Percentiles rank a stretch among this genome's conserved stretches.
Conservation (phyloP, 139 green algal genomes). For the Monoraphidium neglectum region DNA sequence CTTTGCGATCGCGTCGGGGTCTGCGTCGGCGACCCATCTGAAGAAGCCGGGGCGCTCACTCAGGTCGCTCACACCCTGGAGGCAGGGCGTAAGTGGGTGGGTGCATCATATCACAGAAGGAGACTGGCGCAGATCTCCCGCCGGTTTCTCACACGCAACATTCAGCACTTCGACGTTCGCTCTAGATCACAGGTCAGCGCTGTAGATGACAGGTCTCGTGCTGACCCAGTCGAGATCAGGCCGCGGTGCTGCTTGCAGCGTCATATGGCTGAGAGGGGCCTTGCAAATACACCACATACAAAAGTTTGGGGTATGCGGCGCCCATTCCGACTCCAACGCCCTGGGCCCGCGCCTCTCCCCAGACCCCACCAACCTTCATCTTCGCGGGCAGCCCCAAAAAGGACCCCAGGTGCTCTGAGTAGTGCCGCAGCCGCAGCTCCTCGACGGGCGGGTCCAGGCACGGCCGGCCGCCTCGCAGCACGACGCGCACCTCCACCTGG, state of each 20-base stretch:
- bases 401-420: constrained; percentile 60
- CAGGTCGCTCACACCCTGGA: constrained; percentile 70
- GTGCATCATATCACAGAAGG: not conserved
- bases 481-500: constrained; percentile 63
- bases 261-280: too few species aligned
- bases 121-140: too few species aligned
- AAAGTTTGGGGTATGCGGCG: too few species aligned
- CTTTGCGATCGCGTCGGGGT: constrained; percentile 50
- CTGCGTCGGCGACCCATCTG: constrained; percentile 59
- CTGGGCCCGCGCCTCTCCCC: not conserved
- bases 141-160: too few species aligned
- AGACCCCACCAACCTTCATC: constrained; percentile 40
- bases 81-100: not conserved
- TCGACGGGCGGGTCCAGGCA: constrained; percentile 80
- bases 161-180: too few species aligned
- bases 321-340: not conserved
- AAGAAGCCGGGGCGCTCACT: constrained; percentile 79
- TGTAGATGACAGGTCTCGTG: too few species aligned
- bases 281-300: too few species aligned
- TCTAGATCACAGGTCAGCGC: too few species aligned
- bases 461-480: constrained; percentile 65
- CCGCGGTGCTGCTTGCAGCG: too few species aligned
- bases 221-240: too few species aligned
- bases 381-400: constrained; percentile 64
- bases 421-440: constrained; percentile 72